phyloP scores from a whole-genome alignment of 2,329 filamentous ascomycete genomes.

The Domatiomyces globalis region DNA sequence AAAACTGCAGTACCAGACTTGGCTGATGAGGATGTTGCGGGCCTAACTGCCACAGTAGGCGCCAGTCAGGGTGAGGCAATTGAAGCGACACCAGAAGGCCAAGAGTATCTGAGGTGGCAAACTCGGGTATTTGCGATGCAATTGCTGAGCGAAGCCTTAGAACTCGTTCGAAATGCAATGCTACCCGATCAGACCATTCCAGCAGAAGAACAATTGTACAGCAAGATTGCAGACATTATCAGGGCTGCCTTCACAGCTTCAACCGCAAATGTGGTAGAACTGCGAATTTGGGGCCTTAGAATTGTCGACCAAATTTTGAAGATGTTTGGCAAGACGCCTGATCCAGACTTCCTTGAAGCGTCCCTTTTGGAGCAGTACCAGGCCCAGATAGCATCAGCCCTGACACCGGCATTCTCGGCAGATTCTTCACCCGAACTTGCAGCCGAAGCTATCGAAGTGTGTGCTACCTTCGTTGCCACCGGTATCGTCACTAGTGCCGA shows the following conservation, averaged over 20 bases:
- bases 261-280: conserved; percentile 77
- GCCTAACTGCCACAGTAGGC: conserved; percentile 67
- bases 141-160: conserved; percentile 70
- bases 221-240: conserved; percentile 78
- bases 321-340: conserved; percentile 83
- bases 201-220: conserved; percentile 65
- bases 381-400: conserved; percentile 88
- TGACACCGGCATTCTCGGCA: conserved; percentile 88
- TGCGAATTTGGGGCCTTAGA: conserved; percentile 80
- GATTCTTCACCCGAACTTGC: conserved; percentile 94
- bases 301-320: conserved; percentile 88
- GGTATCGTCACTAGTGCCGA: conserved; percentile 96
- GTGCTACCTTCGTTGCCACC: conserved; percentile 92
- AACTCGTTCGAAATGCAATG: conserved; percentile 63
- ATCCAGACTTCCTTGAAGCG: conserved; percentile 94
- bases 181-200: conserved; percentile 63
- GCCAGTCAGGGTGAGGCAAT: conserved; percentile 43
- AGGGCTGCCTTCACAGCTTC: conserved; percentile 96
- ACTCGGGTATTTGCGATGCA: conserved; percentile 87
- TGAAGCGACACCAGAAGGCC: conserved; percentile 43
- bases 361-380: conserved; percentile 96
- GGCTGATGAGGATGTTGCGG: conserved; percentile 90
- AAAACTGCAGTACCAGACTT: conserved; percentile 51
- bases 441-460: conserved; percentile 91
- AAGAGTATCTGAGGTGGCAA: conserved; percentile 89